Percentiles rank a stretch among this genome's conserved stretches.
Conservation (phyloP, 805 yeast genomes). For the Saccharomyces jurei region DNA sequence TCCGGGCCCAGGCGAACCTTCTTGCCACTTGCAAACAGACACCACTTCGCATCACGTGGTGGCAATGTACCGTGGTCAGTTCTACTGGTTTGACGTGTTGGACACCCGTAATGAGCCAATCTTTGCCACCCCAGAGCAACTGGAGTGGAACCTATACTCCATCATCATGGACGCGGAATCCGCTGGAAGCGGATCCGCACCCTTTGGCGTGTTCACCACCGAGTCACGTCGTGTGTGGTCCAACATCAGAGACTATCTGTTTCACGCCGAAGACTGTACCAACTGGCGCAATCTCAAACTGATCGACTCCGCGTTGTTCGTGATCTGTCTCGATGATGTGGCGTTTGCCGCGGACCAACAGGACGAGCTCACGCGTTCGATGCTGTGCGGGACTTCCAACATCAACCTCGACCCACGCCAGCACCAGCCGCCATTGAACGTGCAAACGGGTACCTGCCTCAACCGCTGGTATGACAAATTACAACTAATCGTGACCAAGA, state of each 20-base stretch:
- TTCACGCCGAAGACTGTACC: constrained; percentile 34
- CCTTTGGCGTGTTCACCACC: constrained; percentile 84
- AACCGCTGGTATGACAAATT: constrained; percentile 92
- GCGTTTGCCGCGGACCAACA: constrained; percentile 34
- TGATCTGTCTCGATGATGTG: constrained; percentile 76
- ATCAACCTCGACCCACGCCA: constrained; percentile 42
- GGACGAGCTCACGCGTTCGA: constrained; percentile 66
- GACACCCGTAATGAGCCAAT: constrained; percentile 65
- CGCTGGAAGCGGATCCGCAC: constrained; percentile 17
- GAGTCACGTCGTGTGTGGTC: constrained; percentile 90
- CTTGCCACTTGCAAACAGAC: constrained; percentile 79
- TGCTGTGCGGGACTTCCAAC: constrained; percentile 77
- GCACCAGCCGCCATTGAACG: constrained; percentile 38
- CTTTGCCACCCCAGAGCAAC: constrained; percentile 58
- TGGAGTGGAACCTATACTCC: constrained; percentile 64
- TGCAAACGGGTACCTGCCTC: constrained; percentile 89
- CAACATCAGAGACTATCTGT: constrained; percentile 47
- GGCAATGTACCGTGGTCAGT: constrained; percentile 76
- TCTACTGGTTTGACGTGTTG: constrained; percentile 91
- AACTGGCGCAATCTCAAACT: constrained; percentile 67
- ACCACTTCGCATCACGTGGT: constrained; percentile 68
- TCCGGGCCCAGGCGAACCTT: constrained; percentile 48
- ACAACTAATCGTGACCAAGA: constrained; percentile 77
- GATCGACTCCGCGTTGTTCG: constrained; percentile 74
- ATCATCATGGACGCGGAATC: constrained; percentile 63